A percentile compares a stretch with the other conserved stretches of the same genome.
phyloP scores from a whole-genome alignment of 1,139 yeast species.

The Williopsis jadinii region DNA sequence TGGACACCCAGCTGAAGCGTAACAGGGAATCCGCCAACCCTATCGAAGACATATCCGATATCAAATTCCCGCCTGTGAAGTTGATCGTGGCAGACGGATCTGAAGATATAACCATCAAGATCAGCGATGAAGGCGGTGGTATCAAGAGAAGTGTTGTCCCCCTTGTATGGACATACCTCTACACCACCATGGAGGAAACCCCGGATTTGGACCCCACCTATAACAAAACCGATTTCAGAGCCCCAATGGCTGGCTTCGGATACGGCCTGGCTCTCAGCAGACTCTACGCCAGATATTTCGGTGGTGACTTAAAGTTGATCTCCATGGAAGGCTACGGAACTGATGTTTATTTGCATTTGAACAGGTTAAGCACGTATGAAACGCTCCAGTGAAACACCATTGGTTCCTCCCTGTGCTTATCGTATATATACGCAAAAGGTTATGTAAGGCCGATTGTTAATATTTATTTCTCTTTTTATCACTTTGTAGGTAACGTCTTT shows the following conservation, averaged over 20 bases:
- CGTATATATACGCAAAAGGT: too few species aligned
- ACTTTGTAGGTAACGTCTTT: too few species aligned
- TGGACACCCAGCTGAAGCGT: slow-evolving; percentile 48
- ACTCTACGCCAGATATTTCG: slow-evolving; percentile 82
- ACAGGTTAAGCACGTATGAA: slow-evolving; percentile 29
- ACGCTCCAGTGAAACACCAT: slow-evolving; percentile 15
- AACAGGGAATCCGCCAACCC: slow-evolving; percentile 32
- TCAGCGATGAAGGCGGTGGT: slow-evolving; percentile 93
- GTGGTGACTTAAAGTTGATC: slow-evolving; percentile 82
- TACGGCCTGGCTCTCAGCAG: slow-evolving; percentile 86
- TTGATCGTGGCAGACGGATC: slow-evolving; percentile 87
- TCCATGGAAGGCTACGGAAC: slow-evolving; percentile 96
- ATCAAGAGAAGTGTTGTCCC: slow-evolving; percentile 82
- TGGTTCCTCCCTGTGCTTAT: too few species aligned
- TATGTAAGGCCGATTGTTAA: too few species aligned
- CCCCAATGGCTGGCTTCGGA: slow-evolving; percentile 95
- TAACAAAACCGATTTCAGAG: slow-evolving; percentile 31
- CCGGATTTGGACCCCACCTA: slow-evolving; percentile 52
- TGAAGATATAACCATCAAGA: slow-evolving; percentile 89
- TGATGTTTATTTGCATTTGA: slow-evolving; percentile 81
- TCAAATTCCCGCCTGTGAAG: slow-evolving; percentile 76
- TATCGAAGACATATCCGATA: slow-evolving; percentile 48
- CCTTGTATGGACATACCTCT: slow-evolving; percentile 84
- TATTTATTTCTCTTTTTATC: too few species aligned
- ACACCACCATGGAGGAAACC: slow-evolving; percentile 76